A percentile compares a stretch with the other conserved stretches of the same genome.
Evolutionary conservation across 352 stramenopile species (phyloP).

Genomic region (Aphanomyces euteiches): DNA sequence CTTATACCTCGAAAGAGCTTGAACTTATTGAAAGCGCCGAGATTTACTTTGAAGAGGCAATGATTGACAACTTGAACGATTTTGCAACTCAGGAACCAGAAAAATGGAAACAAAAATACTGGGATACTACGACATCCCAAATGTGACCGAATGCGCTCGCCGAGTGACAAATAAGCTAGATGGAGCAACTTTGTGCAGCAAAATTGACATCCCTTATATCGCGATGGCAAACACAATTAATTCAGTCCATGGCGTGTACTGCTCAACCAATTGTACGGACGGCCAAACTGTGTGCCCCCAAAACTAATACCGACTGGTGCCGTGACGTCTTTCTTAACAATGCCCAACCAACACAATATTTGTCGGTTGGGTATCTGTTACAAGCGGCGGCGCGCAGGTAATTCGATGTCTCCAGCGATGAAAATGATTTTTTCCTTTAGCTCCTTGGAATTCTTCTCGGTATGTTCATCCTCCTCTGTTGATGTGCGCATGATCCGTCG

Average conservation of each 20-base stretch:
- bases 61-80: constrained; percentile 23
- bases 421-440: background rate
- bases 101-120: constrained; percentile 23
- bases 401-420: background rate
- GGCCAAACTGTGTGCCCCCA: constrained; percentile 6
- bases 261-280: constrained; percentile 23
- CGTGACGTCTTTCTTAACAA: constrained; percentile 28
- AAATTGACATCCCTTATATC: constrained; percentile 12
- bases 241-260: constrained; percentile 14
- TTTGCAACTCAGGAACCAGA: background rate
- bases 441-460: constrained; percentile 22
- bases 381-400: constrained; percentile 16
- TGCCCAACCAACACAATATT: constrained; percentile 26
- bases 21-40: background rate
- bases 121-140: constrained; percentile 23
- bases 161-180: too few relatives aligned
- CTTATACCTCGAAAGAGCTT: background rate
- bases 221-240: constrained; percentile 8
- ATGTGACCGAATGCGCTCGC: constrained; percentile 11
- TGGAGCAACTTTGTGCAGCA: background rate
- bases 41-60: constrained; percentile 21
- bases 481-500: constrained; percentile 24
- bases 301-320: constrained; percentile 9
- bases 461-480: constrained; percentile 22
- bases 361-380: constrained; percentile 17